Evolutionary conservation across 306 rosid genomes (phyloP).

Genomic region (Ormosia emarginata): DNA sequence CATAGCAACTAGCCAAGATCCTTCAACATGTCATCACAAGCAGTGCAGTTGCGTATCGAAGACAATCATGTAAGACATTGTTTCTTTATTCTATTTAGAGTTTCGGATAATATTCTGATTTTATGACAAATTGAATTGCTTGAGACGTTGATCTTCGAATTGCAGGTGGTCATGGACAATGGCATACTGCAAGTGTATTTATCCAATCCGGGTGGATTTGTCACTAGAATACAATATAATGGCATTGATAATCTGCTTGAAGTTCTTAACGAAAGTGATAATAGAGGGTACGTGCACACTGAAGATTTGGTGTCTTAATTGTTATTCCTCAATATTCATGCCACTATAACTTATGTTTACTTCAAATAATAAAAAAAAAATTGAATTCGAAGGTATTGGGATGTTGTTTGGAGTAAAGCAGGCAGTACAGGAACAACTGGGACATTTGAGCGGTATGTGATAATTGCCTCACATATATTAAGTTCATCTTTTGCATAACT

Average conservation of each 20-base stretch:
- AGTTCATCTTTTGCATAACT: background rate
- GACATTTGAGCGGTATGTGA: constrained; percentile 59
- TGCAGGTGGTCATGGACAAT: constrained; percentile 77
- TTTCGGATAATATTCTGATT: background rate
- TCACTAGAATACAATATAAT: constrained; percentile 58
- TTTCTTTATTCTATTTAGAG: background rate
- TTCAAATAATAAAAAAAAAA: background rate
- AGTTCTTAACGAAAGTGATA: constrained; percentile 21
- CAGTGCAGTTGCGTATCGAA: constrained; percentile 38
- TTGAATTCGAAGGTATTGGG: constrained; percentile 73
- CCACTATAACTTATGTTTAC: background rate
- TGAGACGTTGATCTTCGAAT: background rate
- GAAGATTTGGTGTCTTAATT: background rate
- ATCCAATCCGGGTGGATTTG: constrained; percentile 78
- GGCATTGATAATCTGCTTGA: constrained; percentile 79
- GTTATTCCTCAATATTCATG: background rate
- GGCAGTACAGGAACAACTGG: constrained; percentile 69
- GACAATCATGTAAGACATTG: constrained; percentile 46
- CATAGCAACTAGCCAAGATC: background rate
- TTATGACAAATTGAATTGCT: background rate
- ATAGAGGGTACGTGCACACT: constrained; percentile 57
- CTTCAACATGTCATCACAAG: constrained; percentile 46
- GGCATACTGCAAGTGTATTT: constrained; percentile 62
- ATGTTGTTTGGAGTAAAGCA: constrained; percentile 83
- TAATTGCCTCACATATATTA: background rate